phyloP scores from a whole-genome alignment of 1,284 basidiomycete species.

The Ceratobasidium sp. region DNA sequence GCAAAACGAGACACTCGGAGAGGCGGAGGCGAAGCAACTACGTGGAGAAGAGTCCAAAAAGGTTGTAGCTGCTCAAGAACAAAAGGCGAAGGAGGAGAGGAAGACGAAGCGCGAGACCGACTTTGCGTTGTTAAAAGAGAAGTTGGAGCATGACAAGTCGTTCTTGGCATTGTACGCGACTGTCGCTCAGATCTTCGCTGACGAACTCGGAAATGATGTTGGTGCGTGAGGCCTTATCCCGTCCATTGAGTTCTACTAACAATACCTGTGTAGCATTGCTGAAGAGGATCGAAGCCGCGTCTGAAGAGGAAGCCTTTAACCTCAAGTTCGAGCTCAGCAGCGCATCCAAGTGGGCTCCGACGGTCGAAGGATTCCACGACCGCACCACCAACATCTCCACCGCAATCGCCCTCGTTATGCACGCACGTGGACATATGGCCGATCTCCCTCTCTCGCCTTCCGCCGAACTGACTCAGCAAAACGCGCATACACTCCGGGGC shows the following conservation, averaged over 20 bases:
- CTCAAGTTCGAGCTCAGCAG: slow-evolving; percentile 67
- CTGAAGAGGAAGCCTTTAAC: slow-evolving; percentile 51
- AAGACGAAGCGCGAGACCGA: slow-evolving; percentile 55
- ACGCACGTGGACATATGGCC: slow-evolving; percentile 54
- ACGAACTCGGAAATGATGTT: slow-evolving; percentile 66
- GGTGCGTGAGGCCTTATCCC: slow-evolving; percentile 1
- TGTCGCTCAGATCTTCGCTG: slow-evolving; percentile 71
- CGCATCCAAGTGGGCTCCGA: slow-evolving; percentile 78
- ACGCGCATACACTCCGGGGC: slow-evolving; percentile 64
- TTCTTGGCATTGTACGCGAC: slow-evolving; percentile 74
- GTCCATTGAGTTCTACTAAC: neutral
- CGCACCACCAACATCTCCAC: slow-evolving; percentile 73
- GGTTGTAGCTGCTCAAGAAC: slow-evolving; percentile 27
- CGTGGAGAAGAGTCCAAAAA: slow-evolving; percentile 53
- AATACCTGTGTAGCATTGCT: slow-evolving; percentile 30
- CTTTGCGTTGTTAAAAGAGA: slow-evolving; percentile 57
- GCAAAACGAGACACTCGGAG: slow-evolving; percentile 44
- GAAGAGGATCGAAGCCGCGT: slow-evolving; percentile 54
- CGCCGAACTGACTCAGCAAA: slow-evolving; percentile 51
- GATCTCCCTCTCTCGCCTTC: slow-evolving; percentile 53
- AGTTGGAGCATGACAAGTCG: slow-evolving; percentile 61
- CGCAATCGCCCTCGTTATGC: slow-evolving; percentile 70
- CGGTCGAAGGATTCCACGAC: slow-evolving; percentile 70
- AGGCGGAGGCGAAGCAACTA: slow-evolving; percentile 52
- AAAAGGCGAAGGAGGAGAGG: slow-evolving; percentile 54